Base-by-base conservation (phyloP, 2,329 filamentous ascomycete species). In the Pleurostoma richardsiae region DNA sequence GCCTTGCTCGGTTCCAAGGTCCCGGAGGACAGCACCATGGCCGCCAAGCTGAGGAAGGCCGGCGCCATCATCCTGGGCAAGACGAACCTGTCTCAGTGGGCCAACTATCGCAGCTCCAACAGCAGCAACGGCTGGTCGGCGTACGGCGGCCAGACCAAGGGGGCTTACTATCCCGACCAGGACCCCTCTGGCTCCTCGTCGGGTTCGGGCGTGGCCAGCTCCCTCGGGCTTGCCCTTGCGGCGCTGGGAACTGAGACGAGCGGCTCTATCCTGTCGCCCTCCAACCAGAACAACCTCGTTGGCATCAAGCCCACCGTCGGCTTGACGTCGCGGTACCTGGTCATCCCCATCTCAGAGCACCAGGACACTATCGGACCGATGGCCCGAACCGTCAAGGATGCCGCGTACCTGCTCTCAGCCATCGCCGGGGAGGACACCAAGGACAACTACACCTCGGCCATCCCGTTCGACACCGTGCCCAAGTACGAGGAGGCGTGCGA, bases 301-400 rank as follows among this genome's bases (percentile, higher is more conserved):
- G 85, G 83, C 1, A 81, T 88, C 56, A 85, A 84, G 61, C 82
- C 84, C 0, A 84, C 82, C 0, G 78, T 86, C 3, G 85, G 85
- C 0, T 65, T 87, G 2, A 85, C 79, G 1, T 83, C 80, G 4
- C 71, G 80, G 27, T 63, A 76, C 49, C 68, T 85, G 4, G 83
- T 87, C 2, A 77, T 89, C 8, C 85, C 86, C 1, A 80, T 88
- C 4, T 79, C 74, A 3, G 63, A 74, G 30, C 76, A 81, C 54
- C 81, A 85, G 55, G 86, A 90, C 54, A 83, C 78, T 0, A 70
- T 88, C 0, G 85, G 86, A 0, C 72, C 77, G 31, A 29, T 50
- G 28, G 30, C 46, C 3, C 28, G 44, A 10, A 44, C 31, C 3
- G 46, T 45, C 3, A 73, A 73, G 10, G 86, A 90, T 56, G 83